Base-by-base conservation (phyloP, 805 yeast genomes). In the Suhomyces emberorum region DNA sequence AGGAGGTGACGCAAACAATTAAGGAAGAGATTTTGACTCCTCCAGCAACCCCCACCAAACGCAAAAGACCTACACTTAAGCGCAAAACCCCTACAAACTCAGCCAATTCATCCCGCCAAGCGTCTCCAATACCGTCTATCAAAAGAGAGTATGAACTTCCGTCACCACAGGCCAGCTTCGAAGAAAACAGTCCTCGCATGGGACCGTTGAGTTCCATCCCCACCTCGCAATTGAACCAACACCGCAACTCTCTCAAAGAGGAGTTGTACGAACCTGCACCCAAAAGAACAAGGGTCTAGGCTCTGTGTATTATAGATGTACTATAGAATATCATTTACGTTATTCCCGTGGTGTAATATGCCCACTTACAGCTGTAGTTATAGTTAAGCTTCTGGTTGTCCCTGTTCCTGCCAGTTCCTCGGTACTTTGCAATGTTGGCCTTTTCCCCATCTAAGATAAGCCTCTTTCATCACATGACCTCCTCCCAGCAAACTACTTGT, bases 141-240 rank as follows among this genome's bases (percentile, higher is more conserved):
- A 23, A 23, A n/a, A 5, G 7, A 43, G 26, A 18, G 24, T 42
- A 35, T 25, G 55, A 51, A 14, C 43, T 61, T 22, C 63, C 65
- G 1, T 56, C 69, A 24, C 70, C 70, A 9, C 41, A 52, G n/a
- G 51, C 65, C 27, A 61, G 68, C 38, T 65, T 64, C 43, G 37
- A 34, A 6, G 37, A 26, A 20, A 20, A 20, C n/a, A n/a, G n/a
- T n/a, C n/a, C n/a, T n/a, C n/a, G n/a, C n/a, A n/a, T n/a, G n/a
- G n/a, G n/a, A n/a, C n/a, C n/a, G n/a, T n/a, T n/a, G n/a, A n/a
- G n/a, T n/a, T n/a, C n/a, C n/a, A n/a, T n/a, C n/a, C n/a, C n/a
- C n/a, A n/a, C n/a, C n/a, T n/a, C n/a, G 22, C 22, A 20, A 20
- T 7, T 20, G 22, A 31, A 31, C 28, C 14, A 28, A 16, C 11